A percentile compares a stretch with the other conserved stretches of the same genome.
Conservation (phyloP, 1,139 yeast genomes). For the Spencermartinsiella ligniputridi region DNA sequence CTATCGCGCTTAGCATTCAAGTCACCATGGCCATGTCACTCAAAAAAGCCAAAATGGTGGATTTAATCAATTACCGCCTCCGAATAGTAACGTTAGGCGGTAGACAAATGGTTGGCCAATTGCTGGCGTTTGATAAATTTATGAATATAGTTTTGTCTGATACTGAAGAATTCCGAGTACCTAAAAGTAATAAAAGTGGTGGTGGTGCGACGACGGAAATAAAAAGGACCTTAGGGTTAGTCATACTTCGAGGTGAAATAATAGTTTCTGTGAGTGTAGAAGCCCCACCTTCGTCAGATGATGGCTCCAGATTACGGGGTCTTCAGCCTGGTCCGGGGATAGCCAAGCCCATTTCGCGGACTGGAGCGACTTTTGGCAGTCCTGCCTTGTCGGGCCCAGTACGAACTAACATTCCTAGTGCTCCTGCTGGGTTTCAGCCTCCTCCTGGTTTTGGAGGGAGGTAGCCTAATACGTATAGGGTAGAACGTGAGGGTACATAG, state of each 20-base stretch:
- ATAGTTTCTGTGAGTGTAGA: conserved; percentile 81
- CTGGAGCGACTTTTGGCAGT: conserved; percentile 12
- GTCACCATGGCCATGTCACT: conserved; percentile 20
- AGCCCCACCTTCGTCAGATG: conserved; percentile 61
- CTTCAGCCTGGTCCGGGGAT: conserved; percentile 44
- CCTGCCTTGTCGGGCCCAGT: conserved; percentile 27
- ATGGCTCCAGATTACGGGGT: conserved; percentile 39
- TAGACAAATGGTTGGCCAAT: conserved; percentile 70
- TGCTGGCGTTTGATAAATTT: conserved; percentile 80
- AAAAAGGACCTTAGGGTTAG: conserved; percentile 71
- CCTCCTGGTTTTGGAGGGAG: conserved; percentile 17
- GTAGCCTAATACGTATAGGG: too few relatives aligned
- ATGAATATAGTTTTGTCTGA: conserved; percentile 84
- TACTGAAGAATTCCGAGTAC: conserved; percentile 75
- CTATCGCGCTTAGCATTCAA: too few relatives aligned
- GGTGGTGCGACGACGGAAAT: conserved; percentile 40
- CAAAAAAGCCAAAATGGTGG: conserved; percentile 48
- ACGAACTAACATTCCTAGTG: conserved; percentile 22
- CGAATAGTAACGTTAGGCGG: conserved; percentile 71
- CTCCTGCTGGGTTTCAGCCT: conserved; percentile 7
- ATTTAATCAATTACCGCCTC: conserved; percentile 68
- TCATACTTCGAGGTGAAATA: conserved; percentile 84
- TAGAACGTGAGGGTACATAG: neutral
- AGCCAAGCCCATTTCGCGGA: conserved; percentile 38
- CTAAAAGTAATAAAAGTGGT: conserved; percentile 45